Evolutionary conservation across 495 filamentous ascomycete species (phyloP), one percentile per base, ranked within the genome.

Genomic region (Viridothelium virens): DNA sequence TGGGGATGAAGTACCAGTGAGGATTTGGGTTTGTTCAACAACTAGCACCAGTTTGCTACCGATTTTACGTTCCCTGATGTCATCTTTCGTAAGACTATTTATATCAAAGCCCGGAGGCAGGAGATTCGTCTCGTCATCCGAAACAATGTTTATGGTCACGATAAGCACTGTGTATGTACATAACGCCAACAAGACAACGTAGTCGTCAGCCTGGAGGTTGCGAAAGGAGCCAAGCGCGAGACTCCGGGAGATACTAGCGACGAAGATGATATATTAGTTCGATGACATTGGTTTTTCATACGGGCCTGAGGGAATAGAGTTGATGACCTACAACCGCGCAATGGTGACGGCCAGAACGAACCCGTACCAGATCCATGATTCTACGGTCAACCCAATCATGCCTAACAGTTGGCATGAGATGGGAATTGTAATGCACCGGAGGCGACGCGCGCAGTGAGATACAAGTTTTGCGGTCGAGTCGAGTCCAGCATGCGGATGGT

Each of bases 1-100:
- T n/a, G 5, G 25, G 7, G 31, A 38, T 12, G 10, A 12, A 16
- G 34, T 37, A 65, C 63, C 59, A 2, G 65, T 77, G 62, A 76
- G 73, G 65, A 70, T 76, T 65, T 83, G 79, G 68, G 77, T 79
- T 71, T 80, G 74, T 65, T 83, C 81, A 4, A 78, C 75, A 2
- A 80, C 75, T 18, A 86, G 72, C 3, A 83, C 80, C 44, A 83
- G 76, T 67, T 88, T 87, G 68, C 79, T 83, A 9, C 85, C 85
- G 37, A 78, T 77, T 18, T 80, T 75, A 9, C 84, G 76, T 12
- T 76, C 72, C 34, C 70, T 44, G 38, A 82, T 80, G 1, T 84
- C 79, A 2, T 81, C 70, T 0, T 76, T 67, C 0, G 84, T 78
- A 1, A 88, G 75, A 3, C 67, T 65, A 38, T 75, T 71, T 31